phyloP scores from a whole-genome alignment of 306 rosid species.

The Quercus variabilis region DNA sequence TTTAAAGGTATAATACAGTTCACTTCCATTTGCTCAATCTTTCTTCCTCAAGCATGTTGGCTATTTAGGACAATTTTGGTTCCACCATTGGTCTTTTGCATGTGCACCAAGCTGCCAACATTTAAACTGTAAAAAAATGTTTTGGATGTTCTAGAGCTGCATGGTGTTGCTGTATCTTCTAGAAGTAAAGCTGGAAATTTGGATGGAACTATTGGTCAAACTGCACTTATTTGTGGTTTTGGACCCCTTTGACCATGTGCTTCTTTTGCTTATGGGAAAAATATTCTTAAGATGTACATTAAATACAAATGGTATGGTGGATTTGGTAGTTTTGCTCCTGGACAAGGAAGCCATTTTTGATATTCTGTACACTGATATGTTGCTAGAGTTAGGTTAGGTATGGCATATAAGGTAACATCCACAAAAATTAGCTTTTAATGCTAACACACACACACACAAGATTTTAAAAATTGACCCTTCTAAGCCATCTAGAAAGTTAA shows the following conservation, averaged over 20 bases:
- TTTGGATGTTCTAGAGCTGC: background rate
- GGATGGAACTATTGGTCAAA: background rate
- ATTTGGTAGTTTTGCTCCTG: slow-evolving; percentile 10
- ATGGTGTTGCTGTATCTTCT: background rate
- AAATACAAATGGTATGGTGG: background rate
- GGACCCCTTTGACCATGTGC: background rate
- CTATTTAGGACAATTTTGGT: background rate
- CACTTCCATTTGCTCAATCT: background rate
- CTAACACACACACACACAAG: background rate
- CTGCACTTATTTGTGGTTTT: background rate
- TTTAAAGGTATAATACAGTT: background rate
- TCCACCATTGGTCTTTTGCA: background rate
- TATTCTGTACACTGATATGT: background rate
- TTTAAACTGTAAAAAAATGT: background rate
- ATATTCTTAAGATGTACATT: background rate
- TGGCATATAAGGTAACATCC: background rate
- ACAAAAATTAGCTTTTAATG: slow-evolving; percentile 2
- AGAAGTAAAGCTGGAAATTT: background rate
- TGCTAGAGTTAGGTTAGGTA: slow-evolving; percentile 5
- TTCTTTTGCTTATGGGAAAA: background rate
- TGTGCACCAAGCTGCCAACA: background rate
- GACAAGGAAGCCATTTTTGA: slow-evolving; percentile 4
- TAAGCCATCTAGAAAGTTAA: background rate
- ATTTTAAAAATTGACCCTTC: background rate
- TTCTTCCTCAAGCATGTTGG: background rate